phyloP scores from a whole-genome alignment of 139 green algal species.

The Auxenochlorella protothecoides region DNA sequence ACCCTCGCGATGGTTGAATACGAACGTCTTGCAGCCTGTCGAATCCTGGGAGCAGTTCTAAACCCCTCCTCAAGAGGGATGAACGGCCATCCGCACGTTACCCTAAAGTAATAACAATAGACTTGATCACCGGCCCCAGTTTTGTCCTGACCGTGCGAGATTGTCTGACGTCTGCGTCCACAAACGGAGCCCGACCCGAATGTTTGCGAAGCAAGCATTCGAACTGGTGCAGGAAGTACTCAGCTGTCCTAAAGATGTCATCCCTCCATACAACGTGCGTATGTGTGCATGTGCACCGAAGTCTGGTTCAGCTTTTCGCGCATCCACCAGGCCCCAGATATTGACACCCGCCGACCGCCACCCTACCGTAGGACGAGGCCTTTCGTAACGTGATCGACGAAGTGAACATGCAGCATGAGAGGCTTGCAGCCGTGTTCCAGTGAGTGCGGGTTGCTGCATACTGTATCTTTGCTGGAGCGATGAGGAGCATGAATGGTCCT shows the following conservation, averaged over 20 bases:
- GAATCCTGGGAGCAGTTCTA: no score
- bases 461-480: not conserved
- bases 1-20: no score
- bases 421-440: conserved; percentile 31
- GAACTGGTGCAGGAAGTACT: conserved; percentile 33
- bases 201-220: conserved; percentile 30
- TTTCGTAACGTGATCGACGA: conserved; percentile 34
- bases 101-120: no score
- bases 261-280: conserved; percentile 41
- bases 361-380: conserved; percentile 25
- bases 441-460: conserved; percentile 2
- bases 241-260: conserved; percentile 11
- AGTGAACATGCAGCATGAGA: conserved; percentile 23
- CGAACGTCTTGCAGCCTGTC: no score
- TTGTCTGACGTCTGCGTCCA: not conserved
- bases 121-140: no score
- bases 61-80: no score
- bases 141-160: not conserved
- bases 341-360: not conserved
- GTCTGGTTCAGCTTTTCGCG: not conserved
- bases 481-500: not conserved
- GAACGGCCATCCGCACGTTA: no score
- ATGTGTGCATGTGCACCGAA: not conserved
- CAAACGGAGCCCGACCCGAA: not conserved
- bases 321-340: not conserved